Conservation (phyloP, 1,139 yeast genomes). For the Geotrichum carabidarum region DNA sequence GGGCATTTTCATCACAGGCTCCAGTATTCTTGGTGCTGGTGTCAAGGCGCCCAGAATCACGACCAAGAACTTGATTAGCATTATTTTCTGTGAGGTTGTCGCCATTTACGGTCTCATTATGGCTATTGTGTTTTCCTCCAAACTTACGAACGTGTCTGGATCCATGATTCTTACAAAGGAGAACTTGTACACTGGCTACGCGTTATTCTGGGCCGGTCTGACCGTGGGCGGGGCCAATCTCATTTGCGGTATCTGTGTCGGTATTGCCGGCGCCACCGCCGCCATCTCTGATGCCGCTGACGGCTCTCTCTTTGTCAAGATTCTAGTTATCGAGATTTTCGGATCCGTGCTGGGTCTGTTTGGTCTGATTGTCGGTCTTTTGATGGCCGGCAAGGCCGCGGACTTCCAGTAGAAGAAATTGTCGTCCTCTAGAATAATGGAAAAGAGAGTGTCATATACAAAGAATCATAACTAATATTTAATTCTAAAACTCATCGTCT, state of each 20-base stretch:
- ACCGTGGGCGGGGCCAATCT: slow-evolving; percentile 92
- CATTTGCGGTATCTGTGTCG: slow-evolving; percentile 96
- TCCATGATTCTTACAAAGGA: slow-evolving; percentile 64
- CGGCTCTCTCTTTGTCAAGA: slow-evolving; percentile 88
- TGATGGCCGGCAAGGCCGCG: slow-evolving; percentile 93
- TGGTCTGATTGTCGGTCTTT: slow-evolving; percentile 82
- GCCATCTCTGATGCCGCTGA: slow-evolving; percentile 98
- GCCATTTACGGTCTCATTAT: slow-evolving; percentile 97
- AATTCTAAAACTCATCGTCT: slow-evolving; percentile 48
- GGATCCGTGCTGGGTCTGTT: slow-evolving; percentile 94
- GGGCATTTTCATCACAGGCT: slow-evolving; percentile 94
- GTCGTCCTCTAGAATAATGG: too few species aligned
- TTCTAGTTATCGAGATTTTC: slow-evolving; percentile 92
- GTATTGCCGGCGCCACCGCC: slow-evolving; percentile 96
- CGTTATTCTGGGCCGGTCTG: slow-evolving; percentile 96
- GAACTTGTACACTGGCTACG: slow-evolving; percentile 83
- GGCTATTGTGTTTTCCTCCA: slow-evolving; percentile 95
- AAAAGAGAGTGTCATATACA: too few species aligned
- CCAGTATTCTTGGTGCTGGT: slow-evolving; percentile 95
- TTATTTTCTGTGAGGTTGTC: slow-evolving; percentile 98
- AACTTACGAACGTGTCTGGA: slow-evolving; percentile 67
- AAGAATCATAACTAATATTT: neutral
- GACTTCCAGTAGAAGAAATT: slow-evolving; percentile 46
- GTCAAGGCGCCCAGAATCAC: slow-evolving; percentile 96
- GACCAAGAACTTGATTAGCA: slow-evolving; percentile 91